Evolutionary conservation across 1,139 yeast species (phyloP).

Genomic region (Arxiozyma slooffiae): DNA sequence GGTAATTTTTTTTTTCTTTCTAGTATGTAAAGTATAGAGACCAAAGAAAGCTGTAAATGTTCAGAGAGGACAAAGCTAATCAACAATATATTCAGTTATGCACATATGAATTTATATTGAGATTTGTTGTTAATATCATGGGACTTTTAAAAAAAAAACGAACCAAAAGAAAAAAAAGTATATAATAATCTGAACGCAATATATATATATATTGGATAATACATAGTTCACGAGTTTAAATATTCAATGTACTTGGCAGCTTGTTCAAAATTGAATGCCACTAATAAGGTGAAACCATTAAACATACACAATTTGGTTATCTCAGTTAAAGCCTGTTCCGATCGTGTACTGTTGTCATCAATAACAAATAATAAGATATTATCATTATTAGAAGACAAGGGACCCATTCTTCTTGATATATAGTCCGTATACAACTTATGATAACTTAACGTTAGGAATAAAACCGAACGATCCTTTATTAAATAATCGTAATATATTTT

Average conservation of each 20-base stretch:
- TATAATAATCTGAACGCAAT: not conserved
- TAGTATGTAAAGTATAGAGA: not conserved
- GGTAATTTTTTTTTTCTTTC: no score
- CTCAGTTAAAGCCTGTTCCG: conserved; percentile 57
- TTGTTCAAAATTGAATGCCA: conserved; percentile 79
- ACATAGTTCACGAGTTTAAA: conserved; percentile 16
- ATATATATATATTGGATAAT: not conserved
- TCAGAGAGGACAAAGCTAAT: not conserved
- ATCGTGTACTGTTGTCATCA: conserved; percentile 79
- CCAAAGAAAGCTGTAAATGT: not conserved
- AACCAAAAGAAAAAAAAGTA: no score
- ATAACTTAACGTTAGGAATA: conserved; percentile 70
- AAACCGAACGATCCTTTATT: conserved; percentile 51
- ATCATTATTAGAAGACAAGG: conserved; percentile 42
- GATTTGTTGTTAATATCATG: not conserved
- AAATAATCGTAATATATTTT: conserved; percentile 56
- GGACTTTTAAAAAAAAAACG: no score
- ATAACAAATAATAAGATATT: conserved; percentile 64
- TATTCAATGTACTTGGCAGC: conserved; percentile 66
- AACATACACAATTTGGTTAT: conserved; percentile 62
- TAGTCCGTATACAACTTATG: conserved; percentile 86
- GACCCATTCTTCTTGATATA: conserved; percentile 58
- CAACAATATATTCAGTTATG: not conserved
- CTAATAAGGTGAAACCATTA: conserved; percentile 58
- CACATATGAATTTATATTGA: no score